Base-by-base conservation (phyloP, 805 yeast species). In the Zygotorulaspora sp. region DNA sequence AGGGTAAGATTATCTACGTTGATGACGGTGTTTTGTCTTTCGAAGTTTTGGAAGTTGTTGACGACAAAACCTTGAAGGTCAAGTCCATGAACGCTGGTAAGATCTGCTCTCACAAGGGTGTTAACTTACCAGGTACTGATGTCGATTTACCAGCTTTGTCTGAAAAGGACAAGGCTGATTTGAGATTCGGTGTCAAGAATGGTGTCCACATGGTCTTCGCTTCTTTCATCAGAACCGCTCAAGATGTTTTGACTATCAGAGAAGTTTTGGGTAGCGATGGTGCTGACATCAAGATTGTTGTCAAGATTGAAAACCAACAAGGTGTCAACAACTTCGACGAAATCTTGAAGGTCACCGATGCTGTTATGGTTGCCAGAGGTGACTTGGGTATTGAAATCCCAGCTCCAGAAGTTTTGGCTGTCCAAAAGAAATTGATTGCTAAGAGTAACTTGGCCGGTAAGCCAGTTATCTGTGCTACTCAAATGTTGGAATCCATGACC, bases 301-400 rank as follows among this genome's bases (percentile, higher is more conserved):
- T 87, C 66, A 92, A 92, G 79, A 90, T 92, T 65, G 98, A 92
- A 77, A 89, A 88, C 77, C 97, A 90, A 75, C 98, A 92, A 73
- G 98, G 98, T 78, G 97, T 92, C 61, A 89, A 92, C 84, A 92
- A 92, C 81, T 92, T 92, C 65, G 98, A 92, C 69, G 97, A 86
- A 48, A 92, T 92, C 63, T 80, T 92, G 65, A 67, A 66, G 59
- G 95, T 80, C 68, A 92, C 98, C 48, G 98, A 92, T 66, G 98
- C 97, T 76, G 96, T 92, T 63, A 92, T 92, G 98, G 97, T 92
- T 67, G 98, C 98, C 61, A 83, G 98, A 74, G 98, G 98, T 77
- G 98, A 92, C 70, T 78, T 92, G 61, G 98, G 98, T 78, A 92
- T 92, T 62, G 98, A 92, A 76, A 92, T 92, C 62, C 97, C 97